These are phyloP conservation scores for Russula foetens DNA, from an alignment of 768 basidiomycete species.

Conservation along the genomic window DNA sequence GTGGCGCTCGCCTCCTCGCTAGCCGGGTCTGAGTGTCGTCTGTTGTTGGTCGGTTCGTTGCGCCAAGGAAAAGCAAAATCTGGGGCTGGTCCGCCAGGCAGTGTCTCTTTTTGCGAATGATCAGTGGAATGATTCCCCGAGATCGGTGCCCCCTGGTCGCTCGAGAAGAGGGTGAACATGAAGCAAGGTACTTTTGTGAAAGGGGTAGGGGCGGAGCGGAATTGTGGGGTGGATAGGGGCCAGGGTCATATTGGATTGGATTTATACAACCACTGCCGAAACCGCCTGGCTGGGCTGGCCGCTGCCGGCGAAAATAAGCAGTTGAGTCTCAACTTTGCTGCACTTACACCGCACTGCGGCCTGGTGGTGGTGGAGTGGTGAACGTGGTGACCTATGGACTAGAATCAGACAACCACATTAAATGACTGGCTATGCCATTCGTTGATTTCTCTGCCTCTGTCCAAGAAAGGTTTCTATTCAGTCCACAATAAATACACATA, in stretches of 20 bases:
- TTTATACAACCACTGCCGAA: not conserved
- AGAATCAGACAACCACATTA: not conserved
- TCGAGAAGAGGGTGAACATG: constrained; percentile 1
- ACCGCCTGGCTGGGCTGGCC: not conserved
- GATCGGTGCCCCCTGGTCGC: not conserved
- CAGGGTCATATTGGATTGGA: not conserved
- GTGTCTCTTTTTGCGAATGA: not conserved
- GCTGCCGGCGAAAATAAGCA: not conserved
- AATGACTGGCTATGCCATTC: not conserved
- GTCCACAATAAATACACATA: not conserved
- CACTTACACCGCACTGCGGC: no score
- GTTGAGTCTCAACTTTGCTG: no score
- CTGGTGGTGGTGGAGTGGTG: no score
- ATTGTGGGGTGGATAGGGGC: not conserved
- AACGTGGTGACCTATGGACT: not conserved
- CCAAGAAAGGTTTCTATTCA: not conserved
- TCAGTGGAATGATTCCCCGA: not conserved
- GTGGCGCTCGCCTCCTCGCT: not conserved
- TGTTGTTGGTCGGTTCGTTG: not conserved
- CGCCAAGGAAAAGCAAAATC: not conserved
- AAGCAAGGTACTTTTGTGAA: not conserved
- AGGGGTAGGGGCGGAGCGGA: not conserved
- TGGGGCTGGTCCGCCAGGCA: constrained; percentile 9
- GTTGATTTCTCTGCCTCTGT: not conserved
- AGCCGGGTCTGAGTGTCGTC: not conserved